These are phyloP conservation scores for Leptodontidium sp. DNA, from an alignment of 2,329 filamentous ascomycete genomes.

Conservation along the genomic window DNA sequence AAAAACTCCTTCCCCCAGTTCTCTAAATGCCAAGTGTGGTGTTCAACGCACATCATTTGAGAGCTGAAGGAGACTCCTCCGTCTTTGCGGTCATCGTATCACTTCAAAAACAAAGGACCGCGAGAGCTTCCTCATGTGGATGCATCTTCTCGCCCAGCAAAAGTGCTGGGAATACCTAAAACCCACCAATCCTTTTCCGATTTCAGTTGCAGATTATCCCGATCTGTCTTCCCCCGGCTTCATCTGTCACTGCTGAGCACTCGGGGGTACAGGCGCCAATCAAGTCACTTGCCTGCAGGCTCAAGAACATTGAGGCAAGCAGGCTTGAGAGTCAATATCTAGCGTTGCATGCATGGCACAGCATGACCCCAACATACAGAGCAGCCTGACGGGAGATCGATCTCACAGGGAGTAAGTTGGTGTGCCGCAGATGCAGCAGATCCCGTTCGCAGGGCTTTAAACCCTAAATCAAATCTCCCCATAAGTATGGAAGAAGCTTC, in stretches of 20 bases:
- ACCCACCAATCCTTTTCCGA: not conserved
- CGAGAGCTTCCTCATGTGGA: not conserved
- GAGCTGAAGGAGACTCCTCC: not conserved
- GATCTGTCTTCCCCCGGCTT: slow-evolving; percentile 1
- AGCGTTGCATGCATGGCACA: slow-evolving; percentile 17
- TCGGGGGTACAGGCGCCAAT: not conserved
- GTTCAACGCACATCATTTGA: not conserved
- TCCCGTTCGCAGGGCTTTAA: slow-evolving; percentile 7
- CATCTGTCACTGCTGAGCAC: slow-evolving; percentile 1
- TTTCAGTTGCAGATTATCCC: not conserved
- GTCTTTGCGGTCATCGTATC: not conserved
- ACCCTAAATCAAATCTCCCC: not conserved
- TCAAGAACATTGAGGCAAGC: not conserved
- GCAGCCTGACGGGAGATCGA: slow-evolving; percentile 24
- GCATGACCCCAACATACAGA: slow-evolving; percentile 16
- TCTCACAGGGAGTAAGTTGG: slow-evolving; percentile 8
- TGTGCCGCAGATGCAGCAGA: slow-evolving; percentile 14
- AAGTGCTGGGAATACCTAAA: not conserved
- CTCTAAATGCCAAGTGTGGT: not conserved
- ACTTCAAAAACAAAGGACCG: not conserved
- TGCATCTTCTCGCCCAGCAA: not conserved
- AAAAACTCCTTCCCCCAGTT: not conserved
- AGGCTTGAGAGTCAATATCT: slow-evolving; percentile 10
- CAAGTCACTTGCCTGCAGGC: not conserved
- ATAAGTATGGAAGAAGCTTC: slow-evolving; percentile 1